phyloP scores from a whole-genome alignment of 139 green algal genomes.

The Auxenochlorella protothecoides region DNA sequence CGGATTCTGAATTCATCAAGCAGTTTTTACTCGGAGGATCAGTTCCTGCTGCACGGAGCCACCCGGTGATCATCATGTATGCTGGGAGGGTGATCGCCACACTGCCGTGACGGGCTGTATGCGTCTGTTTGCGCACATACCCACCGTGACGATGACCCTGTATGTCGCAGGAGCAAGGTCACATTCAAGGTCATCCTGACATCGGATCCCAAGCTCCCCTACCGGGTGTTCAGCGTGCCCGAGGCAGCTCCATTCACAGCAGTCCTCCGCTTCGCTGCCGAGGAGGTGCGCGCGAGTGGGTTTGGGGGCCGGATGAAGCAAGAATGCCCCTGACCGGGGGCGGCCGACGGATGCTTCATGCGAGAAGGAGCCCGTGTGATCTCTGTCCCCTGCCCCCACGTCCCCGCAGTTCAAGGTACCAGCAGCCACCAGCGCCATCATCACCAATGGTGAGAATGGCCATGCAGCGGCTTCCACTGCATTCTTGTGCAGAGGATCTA shows the following conservation, averaged over 20 bases:
- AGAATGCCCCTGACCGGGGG: not conserved
- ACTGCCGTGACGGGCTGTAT: no score
- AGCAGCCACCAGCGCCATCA: constrained; percentile 83
- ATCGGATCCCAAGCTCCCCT: constrained; percentile 93
- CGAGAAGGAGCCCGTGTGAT: not conserved
- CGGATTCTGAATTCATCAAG: no score
- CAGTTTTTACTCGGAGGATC: no score
- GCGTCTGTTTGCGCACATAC: no score
- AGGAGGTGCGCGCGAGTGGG: constrained; percentile 63
- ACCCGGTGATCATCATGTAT: no score
- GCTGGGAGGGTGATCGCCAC: no score
- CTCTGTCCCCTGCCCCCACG: not conserved
- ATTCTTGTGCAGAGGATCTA: no score
- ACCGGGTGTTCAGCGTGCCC: constrained; percentile 86
- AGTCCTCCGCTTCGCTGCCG: constrained; percentile 92
- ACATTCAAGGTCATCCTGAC: constrained; percentile 95
- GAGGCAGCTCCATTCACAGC: constrained; percentile 94
- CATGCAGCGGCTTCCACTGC: no score
- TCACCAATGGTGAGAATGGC: constrained; percentile 76
- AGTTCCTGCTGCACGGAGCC: no score
- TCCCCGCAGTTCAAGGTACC: constrained; percentile 83
- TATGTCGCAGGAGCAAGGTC: constrained; percentile 49
- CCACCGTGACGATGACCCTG: no score
- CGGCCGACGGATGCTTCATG: no score
- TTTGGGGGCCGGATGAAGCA: not conserved